Evolutionary conservation across 176 grass and related monocot genomes (phyloP).

Genomic region (Avena atlantica): DNA sequence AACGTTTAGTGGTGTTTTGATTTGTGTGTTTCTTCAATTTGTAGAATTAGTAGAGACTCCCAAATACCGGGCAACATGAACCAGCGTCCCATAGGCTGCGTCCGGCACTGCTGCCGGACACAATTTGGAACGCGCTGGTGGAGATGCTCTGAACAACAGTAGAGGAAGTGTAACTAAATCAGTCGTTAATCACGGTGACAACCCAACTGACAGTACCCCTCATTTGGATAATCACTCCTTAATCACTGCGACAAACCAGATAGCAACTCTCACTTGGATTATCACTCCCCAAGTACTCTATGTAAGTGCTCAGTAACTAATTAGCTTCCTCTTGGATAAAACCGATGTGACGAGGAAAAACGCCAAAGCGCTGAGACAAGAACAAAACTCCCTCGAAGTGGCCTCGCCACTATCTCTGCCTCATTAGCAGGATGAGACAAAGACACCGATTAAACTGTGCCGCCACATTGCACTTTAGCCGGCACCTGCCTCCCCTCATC

Average conservation of each 20-base stretch:
- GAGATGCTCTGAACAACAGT: no score
- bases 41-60: no score
- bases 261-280: background rate
- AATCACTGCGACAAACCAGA: background rate
- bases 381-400: background rate
- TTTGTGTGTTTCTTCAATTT: no score
- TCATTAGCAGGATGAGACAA: conserved; percentile 26
- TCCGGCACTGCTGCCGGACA: no score
- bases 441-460: conserved; percentile 33
- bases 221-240: background rate
- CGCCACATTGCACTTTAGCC: conserved; percentile 31
- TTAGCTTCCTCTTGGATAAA: background rate
- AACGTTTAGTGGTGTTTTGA: no score
- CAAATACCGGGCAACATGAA: no score
- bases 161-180: no score
- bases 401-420: conserved; percentile 27
- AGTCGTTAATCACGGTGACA: background rate
- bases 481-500: background rate
- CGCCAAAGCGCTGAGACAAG: conserved; percentile 29
- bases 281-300: background rate
- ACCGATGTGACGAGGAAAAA: conserved; percentile 10
- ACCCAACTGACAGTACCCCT: background rate
- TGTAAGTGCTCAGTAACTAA: background rate
- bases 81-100: no score
- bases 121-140: no score